Evolutionary conservation across 208 protist species (phyloP).

Genomic region (Trypanosoma melophagium): DNA sequence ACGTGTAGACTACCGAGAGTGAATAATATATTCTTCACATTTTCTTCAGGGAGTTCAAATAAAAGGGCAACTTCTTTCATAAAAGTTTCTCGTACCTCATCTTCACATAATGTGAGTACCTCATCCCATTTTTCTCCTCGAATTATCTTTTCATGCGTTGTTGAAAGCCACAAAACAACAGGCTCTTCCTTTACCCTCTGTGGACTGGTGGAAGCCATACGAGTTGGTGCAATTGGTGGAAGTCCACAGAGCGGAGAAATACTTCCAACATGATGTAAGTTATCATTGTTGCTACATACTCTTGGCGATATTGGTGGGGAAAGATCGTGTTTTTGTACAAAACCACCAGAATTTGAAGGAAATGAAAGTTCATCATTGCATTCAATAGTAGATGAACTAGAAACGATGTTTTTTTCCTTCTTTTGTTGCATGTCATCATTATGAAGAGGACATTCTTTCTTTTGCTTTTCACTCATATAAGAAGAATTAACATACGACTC

Average conservation of each 20-base stretch:
- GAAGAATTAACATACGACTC: not conserved
- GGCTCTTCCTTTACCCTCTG: not conserved
- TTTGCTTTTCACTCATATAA: not conserved
- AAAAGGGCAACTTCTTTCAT: slow-evolving; percentile 30
- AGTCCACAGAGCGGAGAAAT: not conserved
- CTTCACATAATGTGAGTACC: slow-evolving; percentile 27
- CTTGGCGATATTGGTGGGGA: too few species aligned
- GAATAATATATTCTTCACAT: slow-evolving; percentile 34
- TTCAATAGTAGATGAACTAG: too few species aligned
- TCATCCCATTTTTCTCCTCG: slow-evolving; percentile 40
- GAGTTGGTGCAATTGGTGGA: not conserved
- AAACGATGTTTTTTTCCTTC: too few species aligned
- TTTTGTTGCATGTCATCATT: too few species aligned
- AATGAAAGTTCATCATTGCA: too few species aligned
- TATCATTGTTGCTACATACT: too few species aligned
- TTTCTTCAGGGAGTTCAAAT: slow-evolving; percentile 41
- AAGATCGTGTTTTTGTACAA: too few species aligned
- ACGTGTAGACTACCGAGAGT: slow-evolving; percentile 32
- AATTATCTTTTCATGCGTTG: slow-evolving; percentile 42
- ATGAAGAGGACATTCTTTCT: too few species aligned
- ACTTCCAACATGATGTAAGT: not conserved
- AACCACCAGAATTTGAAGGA: too few species aligned
- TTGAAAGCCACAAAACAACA: slow-evolving; percentile 15
- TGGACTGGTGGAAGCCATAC: not conserved
- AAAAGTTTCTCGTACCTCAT: slow-evolving; percentile 41